phyloP scores from a whole-genome alignment of 352 stramenopile genomes.

The Phytopythium delawarense region DNA sequence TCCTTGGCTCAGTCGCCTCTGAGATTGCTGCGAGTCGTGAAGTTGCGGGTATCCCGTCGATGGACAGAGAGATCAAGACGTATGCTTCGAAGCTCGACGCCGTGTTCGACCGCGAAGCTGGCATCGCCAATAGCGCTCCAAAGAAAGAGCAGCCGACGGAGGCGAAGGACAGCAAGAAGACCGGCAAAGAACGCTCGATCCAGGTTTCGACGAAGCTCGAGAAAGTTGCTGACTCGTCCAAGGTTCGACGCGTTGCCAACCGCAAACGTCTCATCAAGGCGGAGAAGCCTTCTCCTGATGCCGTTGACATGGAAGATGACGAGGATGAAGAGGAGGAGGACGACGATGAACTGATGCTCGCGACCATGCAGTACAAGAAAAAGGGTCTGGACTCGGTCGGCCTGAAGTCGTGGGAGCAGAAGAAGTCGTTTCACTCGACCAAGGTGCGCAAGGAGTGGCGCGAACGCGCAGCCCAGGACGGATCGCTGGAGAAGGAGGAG shows the following conservation, averaged over 20 bases:
- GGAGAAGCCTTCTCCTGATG: slow-evolving; percentile 19
- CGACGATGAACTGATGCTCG: slow-evolving; percentile 40
- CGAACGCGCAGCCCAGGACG: slow-evolving; percentile 41
- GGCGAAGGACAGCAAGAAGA: slow-evolving; percentile 10
- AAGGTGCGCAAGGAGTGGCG: slow-evolving; percentile 50
- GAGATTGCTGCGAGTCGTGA: slow-evolving; percentile 56
- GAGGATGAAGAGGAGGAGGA: slow-evolving; percentile 28
- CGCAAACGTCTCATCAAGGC: slow-evolving; percentile 53
- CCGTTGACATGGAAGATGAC: slow-evolving; percentile 27
- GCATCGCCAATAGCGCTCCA: slow-evolving; percentile 1
- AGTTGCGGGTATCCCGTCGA: slow-evolving; percentile 49
- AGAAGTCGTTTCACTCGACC: slow-evolving; percentile 45
- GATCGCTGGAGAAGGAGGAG: slow-evolving; percentile 62
- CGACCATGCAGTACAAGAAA: slow-evolving; percentile 55
- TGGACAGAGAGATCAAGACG: slow-evolving; percentile 60
- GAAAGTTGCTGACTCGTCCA: slow-evolving; percentile 38
- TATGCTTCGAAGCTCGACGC: slow-evolving; percentile 68
- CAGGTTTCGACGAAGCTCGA: slow-evolving; percentile 61
- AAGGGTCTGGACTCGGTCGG: slow-evolving; percentile 67
- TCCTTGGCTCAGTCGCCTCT: slow-evolving; percentile 59
- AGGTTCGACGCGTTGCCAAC: slow-evolving; percentile 8
- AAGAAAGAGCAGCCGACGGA: slow-evolving; percentile 16
- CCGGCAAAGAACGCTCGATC: slow-evolving; percentile 42
- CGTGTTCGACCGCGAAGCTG: slow-evolving; percentile 41
- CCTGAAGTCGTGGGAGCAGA: slow-evolving; percentile 46